Conservation (phyloP, 2,329 filamentous ascomycete species). For the Aspergillus terreus region DNA sequence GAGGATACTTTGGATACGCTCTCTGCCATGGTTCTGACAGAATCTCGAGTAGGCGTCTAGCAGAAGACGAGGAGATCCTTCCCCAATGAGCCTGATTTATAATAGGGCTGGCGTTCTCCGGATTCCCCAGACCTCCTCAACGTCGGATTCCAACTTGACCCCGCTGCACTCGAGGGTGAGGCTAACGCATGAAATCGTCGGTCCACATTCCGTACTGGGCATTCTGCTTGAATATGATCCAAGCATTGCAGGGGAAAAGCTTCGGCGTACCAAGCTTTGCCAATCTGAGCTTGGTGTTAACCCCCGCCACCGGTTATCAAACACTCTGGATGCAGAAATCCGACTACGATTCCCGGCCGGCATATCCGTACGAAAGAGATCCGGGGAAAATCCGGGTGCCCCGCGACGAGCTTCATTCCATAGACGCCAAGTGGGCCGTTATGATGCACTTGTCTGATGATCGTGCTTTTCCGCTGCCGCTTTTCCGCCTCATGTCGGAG, state of each 20-base stretch:
- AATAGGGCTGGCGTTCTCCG: no score
- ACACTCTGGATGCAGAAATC: not conserved
- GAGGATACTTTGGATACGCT: slow-evolving; percentile 7
- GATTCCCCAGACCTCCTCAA: no score
- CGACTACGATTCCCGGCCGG: not conserved
- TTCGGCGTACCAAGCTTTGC: slow-evolving; percentile 1
- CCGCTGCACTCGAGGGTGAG: not conserved
- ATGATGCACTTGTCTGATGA: not conserved
- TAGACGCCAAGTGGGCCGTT: no score
- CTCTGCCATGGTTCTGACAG: slow-evolving; percentile 1
- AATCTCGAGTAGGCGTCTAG: no score
- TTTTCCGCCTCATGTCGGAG: slow-evolving; percentile 5
- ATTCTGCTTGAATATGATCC: not conserved
- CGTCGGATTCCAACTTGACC: no score
- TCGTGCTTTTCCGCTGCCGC: not conserved
- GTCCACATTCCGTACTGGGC: not conserved
- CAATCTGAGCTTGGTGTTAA: not conserved
- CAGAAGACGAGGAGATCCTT: no score
- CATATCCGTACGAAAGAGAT: not conserved
- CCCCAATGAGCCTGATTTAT: no score
- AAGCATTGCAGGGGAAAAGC: not conserved
- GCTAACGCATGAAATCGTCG: not conserved
- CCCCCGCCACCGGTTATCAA: not conserved
- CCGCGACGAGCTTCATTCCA: no score
- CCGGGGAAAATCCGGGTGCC: not conserved